Conservation (phyloP, 169 alveolate species). For the Cryptosporidium ryanae region DNA sequence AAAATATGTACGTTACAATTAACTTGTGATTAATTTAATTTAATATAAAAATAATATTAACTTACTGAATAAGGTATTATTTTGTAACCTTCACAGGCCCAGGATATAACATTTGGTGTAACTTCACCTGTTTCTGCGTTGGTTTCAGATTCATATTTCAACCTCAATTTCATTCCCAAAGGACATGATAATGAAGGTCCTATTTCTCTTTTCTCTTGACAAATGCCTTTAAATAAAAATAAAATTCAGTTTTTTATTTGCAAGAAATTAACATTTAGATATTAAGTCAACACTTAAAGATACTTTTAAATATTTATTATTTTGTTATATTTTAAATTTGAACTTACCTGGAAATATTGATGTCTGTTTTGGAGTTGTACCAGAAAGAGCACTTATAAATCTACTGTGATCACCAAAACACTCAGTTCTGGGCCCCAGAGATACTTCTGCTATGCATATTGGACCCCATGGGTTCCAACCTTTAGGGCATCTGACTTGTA, state of each 20-base stretch:
- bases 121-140: conserved; percentile 57
- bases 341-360: conserved; percentile 66
- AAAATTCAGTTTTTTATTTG: too few species aligned
- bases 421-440: conserved; percentile 68
- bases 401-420: conserved; percentile 66
- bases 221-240: conserved; percentile 23
- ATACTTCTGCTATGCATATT: conserved; percentile 52
- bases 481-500: conserved; percentile 68
- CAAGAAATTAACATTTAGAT: background rate
- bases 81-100: conserved; percentile 73
- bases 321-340: background rate
- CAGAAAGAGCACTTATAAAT: conserved; percentile 44
- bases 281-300: background rate
- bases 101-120: conserved; percentile 47
- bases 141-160: conserved; percentile 63
- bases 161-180: conserved; percentile 53
- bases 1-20: too few species aligned
- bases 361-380: conserved; percentile 32
- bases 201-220: conserved; percentile 49
- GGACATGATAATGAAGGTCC: conserved; percentile 71
- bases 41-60: conserved; percentile 2
- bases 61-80: conserved; percentile 70
- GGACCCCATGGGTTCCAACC: conserved; percentile 76
- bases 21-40: too few species aligned
- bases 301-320: too few species aligned